Base-by-base conservation (phyloP, 306 rosid species). In the Cucumis hystrix region DNA sequence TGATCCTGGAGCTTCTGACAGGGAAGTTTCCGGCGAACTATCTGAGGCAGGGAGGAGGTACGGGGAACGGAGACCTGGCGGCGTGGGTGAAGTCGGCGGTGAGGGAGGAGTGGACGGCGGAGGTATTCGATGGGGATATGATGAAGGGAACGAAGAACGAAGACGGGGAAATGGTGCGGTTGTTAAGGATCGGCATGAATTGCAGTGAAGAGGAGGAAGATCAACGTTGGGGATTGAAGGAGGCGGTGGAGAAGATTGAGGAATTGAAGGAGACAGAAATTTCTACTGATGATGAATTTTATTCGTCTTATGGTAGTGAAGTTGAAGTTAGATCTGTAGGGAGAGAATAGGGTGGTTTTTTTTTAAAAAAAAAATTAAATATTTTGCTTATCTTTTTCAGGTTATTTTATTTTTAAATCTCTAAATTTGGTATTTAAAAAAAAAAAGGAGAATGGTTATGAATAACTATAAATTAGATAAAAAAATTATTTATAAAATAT, bases 11-110 rank as follows among this genome's bases (percentile, higher is more conserved):
- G 79, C 83, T 88, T 21, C 85, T 90, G 41, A 89, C 95, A 0
- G 97, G 97, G 13, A 91, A 90, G 78, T 91, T 83, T 23, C 98
- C 98, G 15, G 85, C 89, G 16, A 97, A 90, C 16, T 94, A 94
- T 77, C 88, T 88, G 7, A 67, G 57, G 80, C 87, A 77, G 0
- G 86, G 86, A 0, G 87, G 85, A 18, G 98, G 97, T 6, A 93
- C 96, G 41, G 84, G 68, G 17, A 96, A 87, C 68, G 86, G 75
- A 11, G 98, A 94, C 70, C 71, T 90, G 23, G 93, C 88, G 23
- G 85, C 85, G 49, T 90, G 94, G 94, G 93, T 87, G 52, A 17
- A 80, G 7, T 83, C 88, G 0, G 90, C 91, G 5, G 77, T 90
- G 51, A 75, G 83, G 3, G 96, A 90, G 64, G 85, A 87, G n/a